Conservation (phyloP, 192 early-diverging fungal genomes). For the Podila epicladia region DNA sequence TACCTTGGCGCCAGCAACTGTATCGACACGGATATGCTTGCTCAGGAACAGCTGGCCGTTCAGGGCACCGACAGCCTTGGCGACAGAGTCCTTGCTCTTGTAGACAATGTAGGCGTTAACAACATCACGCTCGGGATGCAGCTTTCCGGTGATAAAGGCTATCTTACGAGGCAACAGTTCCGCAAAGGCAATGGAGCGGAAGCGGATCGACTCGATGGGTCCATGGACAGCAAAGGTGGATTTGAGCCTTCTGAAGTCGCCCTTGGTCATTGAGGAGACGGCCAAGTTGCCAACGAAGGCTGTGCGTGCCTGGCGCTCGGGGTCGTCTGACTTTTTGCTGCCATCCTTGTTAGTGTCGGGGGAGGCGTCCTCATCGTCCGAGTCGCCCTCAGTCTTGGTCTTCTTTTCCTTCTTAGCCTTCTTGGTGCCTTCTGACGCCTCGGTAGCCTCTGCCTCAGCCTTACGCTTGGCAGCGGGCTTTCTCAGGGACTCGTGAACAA, state of each 20-base stretch:
- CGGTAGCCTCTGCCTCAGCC: background rate
- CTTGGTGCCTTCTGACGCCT: slow-evolving; percentile 4
- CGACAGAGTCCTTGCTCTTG: slow-evolving; percentile 63
- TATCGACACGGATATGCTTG: slow-evolving; percentile 90
- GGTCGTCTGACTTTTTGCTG: slow-evolving; percentile 57
- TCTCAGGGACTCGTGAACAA: slow-evolving; percentile 39
- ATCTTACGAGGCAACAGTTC: slow-evolving; percentile 78
- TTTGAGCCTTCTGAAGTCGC: slow-evolving; percentile 73
- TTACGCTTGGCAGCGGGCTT: slow-evolving; percentile 32
- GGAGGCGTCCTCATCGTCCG: slow-evolving; percentile 50
- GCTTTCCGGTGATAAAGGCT: slow-evolving; percentile 84
- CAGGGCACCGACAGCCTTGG: slow-evolving; percentile 66
- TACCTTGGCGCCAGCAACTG: slow-evolving; percentile 60
- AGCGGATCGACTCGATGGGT: slow-evolving; percentile 85
- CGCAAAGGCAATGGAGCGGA: slow-evolving; percentile 86
- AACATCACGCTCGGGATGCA: slow-evolving; percentile 86
- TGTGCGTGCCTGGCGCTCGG: slow-evolving; percentile 76
- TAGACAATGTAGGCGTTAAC: slow-evolving; percentile 95
- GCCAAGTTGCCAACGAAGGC: slow-evolving; percentile 95
- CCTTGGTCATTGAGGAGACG: slow-evolving; percentile 62
- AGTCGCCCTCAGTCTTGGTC: slow-evolving; percentile 32
- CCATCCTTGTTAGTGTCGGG: slow-evolving; percentile 51
- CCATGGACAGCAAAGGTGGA: slow-evolving; percentile 74
- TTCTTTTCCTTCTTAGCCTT: slow-evolving; percentile 41
- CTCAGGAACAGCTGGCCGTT: slow-evolving; percentile 87